Evolutionary conservation across 208 protist species (phyloP).

Genomic region (Trichomonas gallinae): DNA sequence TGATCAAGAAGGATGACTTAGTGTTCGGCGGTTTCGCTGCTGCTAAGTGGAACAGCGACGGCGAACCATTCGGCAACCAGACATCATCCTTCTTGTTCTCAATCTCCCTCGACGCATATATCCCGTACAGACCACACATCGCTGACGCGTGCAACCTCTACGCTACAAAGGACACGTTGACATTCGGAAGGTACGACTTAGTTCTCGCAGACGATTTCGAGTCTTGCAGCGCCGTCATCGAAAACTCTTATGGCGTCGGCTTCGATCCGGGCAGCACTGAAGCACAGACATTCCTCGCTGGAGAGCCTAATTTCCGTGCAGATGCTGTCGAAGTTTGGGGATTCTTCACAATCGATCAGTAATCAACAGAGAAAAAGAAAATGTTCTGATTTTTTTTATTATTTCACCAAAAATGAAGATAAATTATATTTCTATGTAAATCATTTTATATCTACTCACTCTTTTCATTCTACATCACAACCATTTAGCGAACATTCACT

Average conservation of each 20-base stretch:
- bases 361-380: background rate
- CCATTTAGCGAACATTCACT: too few relatives aligned
- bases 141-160: background rate
- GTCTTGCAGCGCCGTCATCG: background rate
- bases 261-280: background rate
- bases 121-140: background rate
- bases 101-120: background rate
- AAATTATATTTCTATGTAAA: too few relatives aligned
- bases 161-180: background rate
- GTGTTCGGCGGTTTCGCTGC: background rate
- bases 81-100: background rate
- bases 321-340: conserved; percentile 19
- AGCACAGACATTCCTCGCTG: background rate
- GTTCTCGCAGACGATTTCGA: background rate
- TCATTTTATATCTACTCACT: too few relatives aligned
- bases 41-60: background rate
- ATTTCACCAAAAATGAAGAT: too few relatives aligned
- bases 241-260: background rate
- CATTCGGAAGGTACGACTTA: background rate
- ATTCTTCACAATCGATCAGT: background rate
- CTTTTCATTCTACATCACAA: too few relatives aligned
- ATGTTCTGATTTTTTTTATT: too few relatives aligned
- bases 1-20: background rate
- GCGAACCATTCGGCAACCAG: background rate
- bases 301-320: background rate